Evolutionary conservation across 2,329 filamentous ascomycete genomes (phyloP).

Genomic region (Xylaria sp.): DNA sequence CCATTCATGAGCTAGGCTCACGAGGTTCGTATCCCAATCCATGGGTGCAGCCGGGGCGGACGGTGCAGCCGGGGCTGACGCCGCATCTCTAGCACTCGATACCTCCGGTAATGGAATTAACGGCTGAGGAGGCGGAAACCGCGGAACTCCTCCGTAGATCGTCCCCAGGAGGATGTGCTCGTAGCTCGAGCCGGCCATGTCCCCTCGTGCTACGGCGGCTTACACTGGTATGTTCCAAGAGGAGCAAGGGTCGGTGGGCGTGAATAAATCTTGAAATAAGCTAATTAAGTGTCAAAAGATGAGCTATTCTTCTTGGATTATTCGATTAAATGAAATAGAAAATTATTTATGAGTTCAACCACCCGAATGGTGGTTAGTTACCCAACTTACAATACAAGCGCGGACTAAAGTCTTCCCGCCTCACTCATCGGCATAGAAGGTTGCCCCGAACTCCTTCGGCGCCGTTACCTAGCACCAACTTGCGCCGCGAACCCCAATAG

Average conservation of each 20-base stretch:
- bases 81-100: neutral
- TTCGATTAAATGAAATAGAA: neutral
- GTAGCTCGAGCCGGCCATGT: neutral
- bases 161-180: constrained; percentile 26
- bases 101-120: constrained; percentile 20
- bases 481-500: neutral
- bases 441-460: constrained; percentile 26
- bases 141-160: constrained; percentile 8
- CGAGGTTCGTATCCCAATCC: constrained; percentile 44
- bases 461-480: neutral
- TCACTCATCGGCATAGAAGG: constrained; percentile 7
- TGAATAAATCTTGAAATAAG: neutral
- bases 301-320: neutral
- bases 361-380: neutral
- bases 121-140: constrained; percentile 16
- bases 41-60: constrained; percentile 19
- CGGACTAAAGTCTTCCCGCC: constrained; percentile 35
- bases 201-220: neutral
- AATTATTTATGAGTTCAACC: neutral
- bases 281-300: neutral
- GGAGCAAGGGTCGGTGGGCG: neutral
- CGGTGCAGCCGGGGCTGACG: neutral
- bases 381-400: neutral
- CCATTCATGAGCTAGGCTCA: constrained; percentile 34
- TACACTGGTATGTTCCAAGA: neutral